Evolutionary conservation across 2,329 filamentous ascomycete species (phyloP).

Genomic region (Neofusicoccum parvum): DNA sequence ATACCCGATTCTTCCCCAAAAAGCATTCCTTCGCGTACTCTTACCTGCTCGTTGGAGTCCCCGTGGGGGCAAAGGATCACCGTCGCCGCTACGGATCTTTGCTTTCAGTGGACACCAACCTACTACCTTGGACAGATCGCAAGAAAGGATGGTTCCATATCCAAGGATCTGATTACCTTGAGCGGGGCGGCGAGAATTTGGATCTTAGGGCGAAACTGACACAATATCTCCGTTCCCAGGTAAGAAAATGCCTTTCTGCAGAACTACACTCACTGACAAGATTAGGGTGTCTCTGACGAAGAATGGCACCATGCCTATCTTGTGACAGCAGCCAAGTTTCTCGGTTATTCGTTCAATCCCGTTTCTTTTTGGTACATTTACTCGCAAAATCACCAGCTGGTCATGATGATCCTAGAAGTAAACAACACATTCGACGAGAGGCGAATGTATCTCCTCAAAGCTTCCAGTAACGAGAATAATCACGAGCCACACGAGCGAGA

Average conservation of each 20-base stretch:
- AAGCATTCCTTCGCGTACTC: slow-evolving; percentile 70
- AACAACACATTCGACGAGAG: slow-evolving; percentile 78
- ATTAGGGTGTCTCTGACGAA: slow-evolving; percentile 59
- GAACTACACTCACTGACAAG: slow-evolving; percentile 12
- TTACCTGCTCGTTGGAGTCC: slow-evolving; percentile 70
- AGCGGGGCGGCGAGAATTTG: slow-evolving; percentile 53
- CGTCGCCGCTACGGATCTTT: slow-evolving; percentile 56
- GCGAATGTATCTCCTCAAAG: slow-evolving; percentile 64
- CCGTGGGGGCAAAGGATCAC: slow-evolving; percentile 56
- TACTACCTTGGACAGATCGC: slow-evolving; percentile 28
- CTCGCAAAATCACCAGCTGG: slow-evolving; percentile 57
- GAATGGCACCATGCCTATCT: slow-evolving; percentile 70
- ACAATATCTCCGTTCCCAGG: slow-evolving; percentile 59
- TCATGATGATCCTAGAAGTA: slow-evolving; percentile 70
- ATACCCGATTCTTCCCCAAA: slow-evolving; percentile 67
- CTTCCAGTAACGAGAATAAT: slow-evolving; percentile 9
- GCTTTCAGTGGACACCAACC: slow-evolving; percentile 50
- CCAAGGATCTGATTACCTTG: slow-evolving; percentile 62
- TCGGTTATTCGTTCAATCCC: slow-evolving; percentile 74
- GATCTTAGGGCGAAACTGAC: slow-evolving; percentile 66
- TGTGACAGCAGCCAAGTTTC: slow-evolving; percentile 68
- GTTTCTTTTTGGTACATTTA: slow-evolving; percentile 83
- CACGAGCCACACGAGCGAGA: not conserved
- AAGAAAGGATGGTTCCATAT: slow-evolving; percentile 60
- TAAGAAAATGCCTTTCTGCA: slow-evolving; percentile 31